A percentile compares a stretch with the other conserved stretches of the same genome.
These are phyloP conservation scores for Earliella scabrosa DNA, from an alignment of 1,284 basidiomycete genomes.

Conservation along the genomic window DNA sequence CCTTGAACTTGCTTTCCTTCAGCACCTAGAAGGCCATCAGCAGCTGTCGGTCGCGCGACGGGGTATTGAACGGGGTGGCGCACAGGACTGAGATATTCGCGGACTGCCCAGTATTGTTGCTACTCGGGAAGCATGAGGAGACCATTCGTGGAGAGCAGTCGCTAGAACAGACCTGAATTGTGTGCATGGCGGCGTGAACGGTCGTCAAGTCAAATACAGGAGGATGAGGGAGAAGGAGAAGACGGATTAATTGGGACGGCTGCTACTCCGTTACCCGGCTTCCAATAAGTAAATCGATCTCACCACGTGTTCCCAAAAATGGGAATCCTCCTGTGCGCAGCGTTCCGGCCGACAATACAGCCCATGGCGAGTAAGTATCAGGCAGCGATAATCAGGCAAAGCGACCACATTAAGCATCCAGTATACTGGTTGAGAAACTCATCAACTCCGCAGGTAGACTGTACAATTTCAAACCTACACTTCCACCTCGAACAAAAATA, in stretches of 20 bases:
- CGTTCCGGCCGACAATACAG: too few relatives aligned
- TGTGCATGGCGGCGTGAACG: conserved; percentile 56
- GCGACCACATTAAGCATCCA: too few relatives aligned
- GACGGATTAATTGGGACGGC: conserved; percentile 6
- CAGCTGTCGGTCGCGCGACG: conserved; percentile 16
- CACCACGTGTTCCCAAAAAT: conserved; percentile 22
- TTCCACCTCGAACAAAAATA: too few relatives aligned
- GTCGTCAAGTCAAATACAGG: conserved; percentile 4
- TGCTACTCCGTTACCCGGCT: conserved; percentile 9
- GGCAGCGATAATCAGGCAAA: too few relatives aligned
- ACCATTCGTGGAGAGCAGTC: neutral
- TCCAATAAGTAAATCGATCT: conserved; percentile 27
- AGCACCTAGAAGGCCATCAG: conserved; percentile 69
- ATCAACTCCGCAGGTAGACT: too few relatives aligned
- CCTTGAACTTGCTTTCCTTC: conserved; percentile 98
- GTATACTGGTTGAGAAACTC: too few relatives aligned
- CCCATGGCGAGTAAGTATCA: too few relatives aligned
- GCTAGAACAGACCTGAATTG: conserved; percentile 59
- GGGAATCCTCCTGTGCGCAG: conserved; percentile 10
- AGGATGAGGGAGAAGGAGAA: conserved; percentile 10
- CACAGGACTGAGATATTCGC: conserved; percentile 96
- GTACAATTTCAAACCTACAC: too few relatives aligned
- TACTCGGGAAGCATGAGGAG: conserved; percentile 30
- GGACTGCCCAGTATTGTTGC: conserved; percentile 94
- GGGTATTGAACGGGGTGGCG: conserved; percentile 33